Percentiles rank a stretch among this genome's conserved stretches.
Conservation (phyloP, 371 early-diverging fungal species). For the Apophysomyces sp. region DNA sequence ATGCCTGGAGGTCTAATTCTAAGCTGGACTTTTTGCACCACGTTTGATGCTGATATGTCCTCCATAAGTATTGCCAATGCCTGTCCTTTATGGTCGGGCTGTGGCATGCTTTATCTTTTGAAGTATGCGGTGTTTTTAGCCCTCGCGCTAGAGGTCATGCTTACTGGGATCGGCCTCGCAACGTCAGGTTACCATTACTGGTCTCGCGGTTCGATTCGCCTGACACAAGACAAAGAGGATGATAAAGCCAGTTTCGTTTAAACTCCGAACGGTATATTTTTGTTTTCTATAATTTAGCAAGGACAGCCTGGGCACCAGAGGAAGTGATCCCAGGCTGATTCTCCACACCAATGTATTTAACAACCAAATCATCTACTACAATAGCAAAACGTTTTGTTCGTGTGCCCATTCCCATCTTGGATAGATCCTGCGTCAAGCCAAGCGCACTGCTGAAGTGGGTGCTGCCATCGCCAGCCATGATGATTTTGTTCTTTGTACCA, state of each 20-base stretch:
- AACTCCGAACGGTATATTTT: no score
- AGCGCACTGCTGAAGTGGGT: constrained; percentile 61
- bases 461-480: constrained; percentile 72
- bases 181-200: no score
- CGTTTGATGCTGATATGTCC: constrained; percentile 22
- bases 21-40: constrained; percentile 43
- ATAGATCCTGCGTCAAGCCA: constrained; percentile 61
- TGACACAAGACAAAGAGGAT: no score
- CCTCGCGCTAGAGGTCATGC: no score
- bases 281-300: no score
- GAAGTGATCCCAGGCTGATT: constrained; percentile 21
- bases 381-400: constrained; percentile 70
- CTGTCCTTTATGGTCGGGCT: no score
- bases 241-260: no score
- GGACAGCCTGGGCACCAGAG: constrained; percentile 38
- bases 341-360: constrained; percentile 77
- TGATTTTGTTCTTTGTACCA: constrained; percentile 56
- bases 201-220: no score
- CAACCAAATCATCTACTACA: constrained; percentile 68
- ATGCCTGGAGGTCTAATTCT: constrained; percentile 40
- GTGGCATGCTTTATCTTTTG: no score
- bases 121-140: no score
- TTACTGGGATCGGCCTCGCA: no score
- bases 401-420: constrained; percentile 30
- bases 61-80: no score